These are phyloP conservation scores for Alloteropsis semialata DNA, from an alignment of 176 grass and related monocot genomes.

Conservation along the genomic window DNA sequence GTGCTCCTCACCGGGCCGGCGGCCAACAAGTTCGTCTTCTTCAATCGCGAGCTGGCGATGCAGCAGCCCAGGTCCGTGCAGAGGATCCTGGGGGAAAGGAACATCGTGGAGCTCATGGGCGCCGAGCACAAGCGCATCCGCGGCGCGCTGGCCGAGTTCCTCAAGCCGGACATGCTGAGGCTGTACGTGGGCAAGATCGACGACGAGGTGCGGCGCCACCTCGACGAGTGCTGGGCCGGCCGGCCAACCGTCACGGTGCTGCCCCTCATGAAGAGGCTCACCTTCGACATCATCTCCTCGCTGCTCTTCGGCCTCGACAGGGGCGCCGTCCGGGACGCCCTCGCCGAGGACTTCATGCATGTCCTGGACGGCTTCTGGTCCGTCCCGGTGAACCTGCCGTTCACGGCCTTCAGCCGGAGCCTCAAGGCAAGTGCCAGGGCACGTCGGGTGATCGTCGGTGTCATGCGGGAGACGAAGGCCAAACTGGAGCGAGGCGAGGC, in stretches of 20 bases:
- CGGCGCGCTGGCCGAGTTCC: conserved; percentile 41
- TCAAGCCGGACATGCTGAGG: conserved; percentile 49
- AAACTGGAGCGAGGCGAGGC: background rate
- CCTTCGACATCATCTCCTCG: conserved; percentile 40
- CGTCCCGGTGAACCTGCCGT: conserved; percentile 31
- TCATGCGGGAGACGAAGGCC: background rate
- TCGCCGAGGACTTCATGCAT: conserved; percentile 5
- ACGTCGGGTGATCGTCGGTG: background rate
- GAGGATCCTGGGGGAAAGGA: conserved; percentile 28
- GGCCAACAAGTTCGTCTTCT: conserved; percentile 51
- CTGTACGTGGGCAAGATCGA: conserved; percentile 48
- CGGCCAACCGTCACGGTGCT: background rate
- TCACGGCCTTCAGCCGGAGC: conserved; percentile 36
- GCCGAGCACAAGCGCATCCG: conserved; percentile 44
- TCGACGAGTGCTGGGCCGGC: conserved; percentile 34
- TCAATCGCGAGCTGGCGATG: conserved; percentile 13
- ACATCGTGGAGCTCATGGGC: conserved; percentile 34
- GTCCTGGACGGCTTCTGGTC: conserved; percentile 17
- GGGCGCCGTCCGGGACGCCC: background rate
- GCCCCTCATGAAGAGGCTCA: conserved; percentile 50
- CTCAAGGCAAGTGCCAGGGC: conserved; percentile 5
- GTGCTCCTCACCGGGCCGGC: conserved; percentile 29
- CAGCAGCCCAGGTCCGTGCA: conserved; percentile 35
- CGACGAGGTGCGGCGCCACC: conserved; percentile 40
- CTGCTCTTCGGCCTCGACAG: conserved; percentile 39